Base-by-base conservation (phyloP, 768 basidiomycete species). In the Auricularia auricula-judae region DNA sequence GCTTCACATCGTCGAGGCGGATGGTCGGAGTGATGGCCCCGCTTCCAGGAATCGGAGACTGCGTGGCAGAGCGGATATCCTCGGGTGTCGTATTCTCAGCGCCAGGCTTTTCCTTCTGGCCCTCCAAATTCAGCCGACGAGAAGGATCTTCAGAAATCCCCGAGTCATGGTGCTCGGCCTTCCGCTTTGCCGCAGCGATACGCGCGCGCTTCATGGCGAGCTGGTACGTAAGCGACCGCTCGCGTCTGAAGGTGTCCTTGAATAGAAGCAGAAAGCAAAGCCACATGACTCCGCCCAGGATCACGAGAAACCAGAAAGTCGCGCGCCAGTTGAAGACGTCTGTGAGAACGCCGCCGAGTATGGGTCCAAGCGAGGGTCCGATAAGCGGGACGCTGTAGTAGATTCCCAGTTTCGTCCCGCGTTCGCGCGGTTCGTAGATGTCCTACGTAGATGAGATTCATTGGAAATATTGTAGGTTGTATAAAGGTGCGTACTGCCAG, bases 211-310 rank as follows among this genome's bases (percentile, higher is more conserved):
- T 81, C 53, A 90, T 75, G 0, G 86, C 85, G 43, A 79, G 78
- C 71, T 90, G 89, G 72, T 94, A 96, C 2, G 84, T 83, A 29
- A 89, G 74, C 63, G 91, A 94, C 54, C 94, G 86, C 70, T 93
- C 90, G 63, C 81, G 77, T 18, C 92, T 82, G 76, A 90, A 95
- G 0, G 91, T 91, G 70, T 95, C 92, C 65, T 82, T 83, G 77
- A 93, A 90, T 70, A 87, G 76, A 29, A 86, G 72, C 39, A 87
- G 63, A 72, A 91, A 90, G 21, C 79, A 74, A 44, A 84, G 54
- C 62, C 84, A 76, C 62, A 81, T 81, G 39, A 79, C 35, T 1
- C 84, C 84, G 8, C 82, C 82, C 63, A 87, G 79, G 36, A 86
- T 85, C 1, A 82, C 77, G 29, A 93, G 80, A 72, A 94, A 91